Base-by-base conservation (phyloP, 1,284 basidiomycete genomes). In the Cystobasidium slooffiae region DNA sequence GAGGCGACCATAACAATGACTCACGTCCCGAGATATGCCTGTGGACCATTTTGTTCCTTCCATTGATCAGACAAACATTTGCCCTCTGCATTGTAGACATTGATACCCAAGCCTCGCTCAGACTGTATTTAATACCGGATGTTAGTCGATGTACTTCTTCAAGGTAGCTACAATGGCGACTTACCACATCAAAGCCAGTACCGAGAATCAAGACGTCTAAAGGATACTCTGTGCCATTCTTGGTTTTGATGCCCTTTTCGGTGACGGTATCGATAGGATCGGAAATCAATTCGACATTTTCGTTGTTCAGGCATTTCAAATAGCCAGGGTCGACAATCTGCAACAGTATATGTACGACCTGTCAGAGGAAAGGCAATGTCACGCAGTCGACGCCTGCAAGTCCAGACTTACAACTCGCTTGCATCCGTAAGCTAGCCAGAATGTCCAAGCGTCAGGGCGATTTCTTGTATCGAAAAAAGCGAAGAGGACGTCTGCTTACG, bases 201-300 rank as follows among this genome's bases (percentile, higher is more conserved):
- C 66, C 76, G 4, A 77, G 68, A 24, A 76, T 68, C 14, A 77
- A 68, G n/a, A 77, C 75, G 55, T 77, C 76, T 20, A 73, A 44
- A 20, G 66, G 62, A 56, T 74, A 47, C 61, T 76, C 72, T 41
- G 68, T 55, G 22, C 76, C 76, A 43, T 53, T 56, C 46, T 62
- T 53, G 49, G 52, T 52, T 16, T 51, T 51, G 39, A 77, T 61
- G 31, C 75, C 75, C 37, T 74, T 75, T 46, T 77, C 75, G 6
- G 73, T 75, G 72, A 77, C 52, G 18, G 75, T 76, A 16, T 72
- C 72, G 68, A 77, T 76, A 47, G 61, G 62, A 18, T 75, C 68
- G 18, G 39, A 63, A 41, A 75, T 51, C 2, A 77, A 67, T 24
- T 75, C 68, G 66, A 77, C 76, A 53, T 77, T 77, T n/a, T 37